phyloP scores from a whole-genome alignment of 768 basidiomycete genomes.

The Suillus ampliporus region DNA sequence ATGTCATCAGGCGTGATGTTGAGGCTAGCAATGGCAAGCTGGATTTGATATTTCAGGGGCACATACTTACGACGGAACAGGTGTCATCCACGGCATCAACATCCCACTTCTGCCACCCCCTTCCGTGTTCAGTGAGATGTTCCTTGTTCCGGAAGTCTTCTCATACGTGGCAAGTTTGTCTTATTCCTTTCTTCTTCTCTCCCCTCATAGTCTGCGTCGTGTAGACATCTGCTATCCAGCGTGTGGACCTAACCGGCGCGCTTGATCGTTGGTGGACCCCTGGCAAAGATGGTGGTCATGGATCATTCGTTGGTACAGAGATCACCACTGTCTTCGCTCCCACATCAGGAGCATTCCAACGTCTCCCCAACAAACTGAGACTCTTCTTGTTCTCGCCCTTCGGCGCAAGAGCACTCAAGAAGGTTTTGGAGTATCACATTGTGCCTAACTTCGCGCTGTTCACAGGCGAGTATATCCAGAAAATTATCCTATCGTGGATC shows the following conservation, averaged over 20 bases:
- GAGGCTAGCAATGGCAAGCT: slow-evolving; percentile 57
- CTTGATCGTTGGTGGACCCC: slow-evolving; percentile 53
- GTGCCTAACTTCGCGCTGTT: slow-evolving; percentile 55
- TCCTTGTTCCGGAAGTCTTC: slow-evolving; percentile 48
- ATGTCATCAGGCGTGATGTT: slow-evolving; percentile 46
- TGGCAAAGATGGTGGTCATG: slow-evolving; percentile 39
- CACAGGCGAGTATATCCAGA: slow-evolving; percentile 44
- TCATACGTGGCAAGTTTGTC: slow-evolving; percentile 50
- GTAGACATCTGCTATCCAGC: slow-evolving; percentile 64
- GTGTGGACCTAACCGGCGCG: slow-evolving; percentile 48
- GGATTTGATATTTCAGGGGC: background rate
- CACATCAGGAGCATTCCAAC: slow-evolving; percentile 53
- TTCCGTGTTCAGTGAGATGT: slow-evolving; percentile 54
- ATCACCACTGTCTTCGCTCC: slow-evolving; percentile 60
- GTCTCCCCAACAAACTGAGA: slow-evolving; percentile 55
- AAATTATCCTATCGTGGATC: background rate
- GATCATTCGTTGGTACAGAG: slow-evolving; percentile 50
- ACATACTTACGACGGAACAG: slow-evolving; percentile 26
- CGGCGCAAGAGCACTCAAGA: slow-evolving; percentile 54
- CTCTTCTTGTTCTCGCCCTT: slow-evolving; percentile 67
- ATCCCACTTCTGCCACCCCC: slow-evolving; percentile 62
- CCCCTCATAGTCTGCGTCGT: background rate
- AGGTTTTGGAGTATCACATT: slow-evolving; percentile 63
- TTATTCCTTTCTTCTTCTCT: background rate
- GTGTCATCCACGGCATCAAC: slow-evolving; percentile 57